Conservation (phyloP, 805 yeast genomes). For the Tetrapisispora phaffii region DNA sequence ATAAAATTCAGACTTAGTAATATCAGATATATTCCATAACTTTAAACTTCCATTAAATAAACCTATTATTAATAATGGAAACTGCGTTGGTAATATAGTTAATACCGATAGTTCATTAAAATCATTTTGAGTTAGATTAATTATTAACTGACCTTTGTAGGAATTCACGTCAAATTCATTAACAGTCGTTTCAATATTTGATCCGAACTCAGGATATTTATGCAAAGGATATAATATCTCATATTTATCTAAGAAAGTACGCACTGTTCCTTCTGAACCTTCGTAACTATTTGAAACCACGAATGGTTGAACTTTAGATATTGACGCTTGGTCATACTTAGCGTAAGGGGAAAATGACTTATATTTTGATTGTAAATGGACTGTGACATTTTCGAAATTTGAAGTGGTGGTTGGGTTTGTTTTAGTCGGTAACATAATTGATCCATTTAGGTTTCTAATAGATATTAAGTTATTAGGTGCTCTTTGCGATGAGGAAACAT, state of each 20-base stretch:
- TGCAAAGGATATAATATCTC: slow-evolving; percentile 47
- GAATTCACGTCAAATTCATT: slow-evolving; percentile 12
- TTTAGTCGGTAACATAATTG: slow-evolving; percentile 31
- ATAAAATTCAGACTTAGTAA: slow-evolving; percentile 52
- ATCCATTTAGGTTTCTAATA: slow-evolving; percentile 21
- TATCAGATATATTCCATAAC: slow-evolving; percentile 64
- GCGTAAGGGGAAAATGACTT: slow-evolving; percentile 4
- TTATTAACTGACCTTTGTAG: slow-evolving; percentile 42
- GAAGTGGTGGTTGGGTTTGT: slow-evolving; percentile 34
- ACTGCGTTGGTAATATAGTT: slow-evolving; percentile 45
- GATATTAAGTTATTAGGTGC: slow-evolving; percentile 3
- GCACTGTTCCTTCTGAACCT: slow-evolving; percentile 57
- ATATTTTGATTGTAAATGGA: slow-evolving; percentile 32
- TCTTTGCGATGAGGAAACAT: neutral
- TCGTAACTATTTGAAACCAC: slow-evolving; percentile 48
- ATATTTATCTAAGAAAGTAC: slow-evolving; percentile 43
- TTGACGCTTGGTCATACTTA: slow-evolving; percentile 4
- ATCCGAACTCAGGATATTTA: slow-evolving; percentile 63
- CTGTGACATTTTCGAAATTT: slow-evolving; percentile 35
- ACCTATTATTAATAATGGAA: slow-evolving; percentile 63
- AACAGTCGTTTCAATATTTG: slow-evolving; percentile 3
- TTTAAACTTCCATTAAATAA: slow-evolving; percentile 64
- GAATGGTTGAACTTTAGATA: slow-evolving; percentile 23
- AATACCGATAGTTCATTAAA: slow-evolving; percentile 44
- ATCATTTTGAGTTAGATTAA: slow-evolving; percentile 56